Evolutionary conservation across 192 early-diverging fungal species (phyloP), one percentile per base, ranked within the genome.

Genomic region (Entomortierella beljakovae): DNA sequence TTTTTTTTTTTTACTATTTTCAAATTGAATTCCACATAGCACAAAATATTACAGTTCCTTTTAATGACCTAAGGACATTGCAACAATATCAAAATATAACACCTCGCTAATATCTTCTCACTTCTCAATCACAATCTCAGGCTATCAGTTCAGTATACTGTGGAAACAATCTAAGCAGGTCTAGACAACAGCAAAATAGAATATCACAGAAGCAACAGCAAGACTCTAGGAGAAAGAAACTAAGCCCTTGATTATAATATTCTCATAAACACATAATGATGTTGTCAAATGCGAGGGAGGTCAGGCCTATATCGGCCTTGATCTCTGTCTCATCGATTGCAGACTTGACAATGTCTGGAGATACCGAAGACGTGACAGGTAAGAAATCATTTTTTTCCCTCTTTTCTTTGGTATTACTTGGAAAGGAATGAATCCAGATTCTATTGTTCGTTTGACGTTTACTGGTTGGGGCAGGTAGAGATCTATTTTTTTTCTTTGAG

Each of bases 261-360:
- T 4, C 13, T 61, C 9, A 6, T 61, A 55, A 9, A 40, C 7
- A n/a, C 9, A 52, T 22, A 50, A 59, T 29, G 23, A 79, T 79
- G 75, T 40, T 79, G 57, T 65, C 75, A 28, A 77, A 69, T 25
- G 25, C 75, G 46, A 69, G 75, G 34, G 73, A 76, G 64, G 50
- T 62, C 15, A 38, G 73, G 51, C 59, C 74, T 20, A 54, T 79
- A 48, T 69, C 74, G 55, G 33, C 75, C 3, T 42, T 79, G 56
- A 79, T 79, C 75, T 79, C 75, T 2, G 75, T 79, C 40, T 70
- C 66, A 42, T 79, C 75, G 16, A 70, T 79, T 57, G 75, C 61
- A 8, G 75, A 79, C 75, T 28, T 79, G 55, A 63, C 67, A 38
- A 56, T 79, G 67, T 50, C 59, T 31, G 61, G 49, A 32, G 75